Conservation (phyloP, 306 rosid species). For the Medicago lupulina region DNA sequence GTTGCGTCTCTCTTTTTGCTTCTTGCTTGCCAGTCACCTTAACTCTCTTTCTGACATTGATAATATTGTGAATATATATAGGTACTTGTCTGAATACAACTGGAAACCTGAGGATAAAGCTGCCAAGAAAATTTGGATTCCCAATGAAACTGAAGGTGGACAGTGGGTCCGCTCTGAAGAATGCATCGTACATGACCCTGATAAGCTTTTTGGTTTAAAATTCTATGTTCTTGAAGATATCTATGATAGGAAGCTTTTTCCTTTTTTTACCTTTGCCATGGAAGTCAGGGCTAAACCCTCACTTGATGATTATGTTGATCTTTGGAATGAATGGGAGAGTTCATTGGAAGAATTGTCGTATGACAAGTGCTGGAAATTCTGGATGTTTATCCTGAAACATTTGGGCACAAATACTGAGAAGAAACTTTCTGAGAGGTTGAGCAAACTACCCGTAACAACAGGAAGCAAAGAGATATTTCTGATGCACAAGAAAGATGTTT, state of each 20-base stretch:
- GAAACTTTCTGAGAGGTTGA: conserved; percentile 47
- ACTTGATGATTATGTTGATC: conserved; percentile 59
- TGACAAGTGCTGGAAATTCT: conserved; percentile 67
- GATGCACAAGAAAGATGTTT: conserved; percentile 56
- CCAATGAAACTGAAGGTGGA: conserved; percentile 45
- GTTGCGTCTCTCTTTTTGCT: not conserved
- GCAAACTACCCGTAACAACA: conserved; percentile 62
- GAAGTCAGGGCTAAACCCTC: conserved; percentile 54
- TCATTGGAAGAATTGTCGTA: conserved; percentile 44
- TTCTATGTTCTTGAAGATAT: conserved; percentile 53
- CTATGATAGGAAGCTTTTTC: not conserved
- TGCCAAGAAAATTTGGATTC: conserved; percentile 63
- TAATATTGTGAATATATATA: conserved; percentile 43
- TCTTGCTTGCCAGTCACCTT: not conserved
- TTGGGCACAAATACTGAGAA: conserved; percentile 33
- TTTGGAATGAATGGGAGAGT: conserved; percentile 77
- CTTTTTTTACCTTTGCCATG: conserved; percentile 47
- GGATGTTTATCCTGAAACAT: conserved; percentile 62
- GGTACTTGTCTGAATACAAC: conserved; percentile 47
- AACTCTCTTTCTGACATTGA: not conserved
- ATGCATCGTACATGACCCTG: conserved; percentile 63
- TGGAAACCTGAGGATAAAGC: conserved; percentile 60
- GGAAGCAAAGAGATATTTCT: conserved; percentile 50
- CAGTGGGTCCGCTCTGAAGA: conserved; percentile 55
- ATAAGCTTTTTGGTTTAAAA: conserved; percentile 58